Conservation (phyloP, 169 alveolate genomes). For the Eimeria maxima region DNA sequence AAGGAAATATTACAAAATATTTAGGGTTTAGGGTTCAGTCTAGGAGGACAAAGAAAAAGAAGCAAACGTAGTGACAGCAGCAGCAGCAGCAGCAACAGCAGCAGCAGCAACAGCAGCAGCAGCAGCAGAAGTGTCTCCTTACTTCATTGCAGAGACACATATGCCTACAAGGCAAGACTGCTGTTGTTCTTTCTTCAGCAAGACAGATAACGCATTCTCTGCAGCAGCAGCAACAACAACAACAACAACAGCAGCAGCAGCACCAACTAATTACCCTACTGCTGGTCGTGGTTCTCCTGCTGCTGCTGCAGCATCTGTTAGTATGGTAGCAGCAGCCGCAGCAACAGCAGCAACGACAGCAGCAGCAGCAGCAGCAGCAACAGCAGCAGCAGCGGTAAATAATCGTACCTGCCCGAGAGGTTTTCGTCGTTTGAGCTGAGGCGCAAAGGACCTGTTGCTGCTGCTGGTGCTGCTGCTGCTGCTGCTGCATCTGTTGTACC, state of each 20-base stretch:
- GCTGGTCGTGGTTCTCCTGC: neutral
- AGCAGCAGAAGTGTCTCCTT: conserved; percentile 14
- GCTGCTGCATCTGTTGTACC: conserved; percentile 2
- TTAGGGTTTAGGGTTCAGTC: neutral
- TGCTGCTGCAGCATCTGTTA: neutral
- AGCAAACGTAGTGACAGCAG: neutral
- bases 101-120: neutral
- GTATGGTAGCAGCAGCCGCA: neutral
- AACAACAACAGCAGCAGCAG: neutral
- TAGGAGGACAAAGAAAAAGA: neutral
- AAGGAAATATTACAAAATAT: no score
- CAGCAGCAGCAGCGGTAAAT: neutral
- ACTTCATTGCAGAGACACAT: conserved; percentile 90
- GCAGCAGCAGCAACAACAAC: neutral
- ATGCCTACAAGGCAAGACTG: conserved; percentile 90
- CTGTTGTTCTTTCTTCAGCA: conserved; percentile 87
- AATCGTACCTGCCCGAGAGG: conserved; percentile 65
- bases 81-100: conserved; percentile 31
- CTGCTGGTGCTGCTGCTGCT: conserved; percentile 25
- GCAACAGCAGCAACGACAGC: conserved; percentile 8
- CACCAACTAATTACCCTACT: neutral
- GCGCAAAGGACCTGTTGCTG: neutral
- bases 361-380: conserved; percentile 13
- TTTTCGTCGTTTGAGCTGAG: conserved; percentile 5
- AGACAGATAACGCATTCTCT: conserved; percentile 90